Evolutionary conservation across 2,329 filamentous ascomycete species (phyloP).

Genomic region (Alternaria conjuncta): DNA sequence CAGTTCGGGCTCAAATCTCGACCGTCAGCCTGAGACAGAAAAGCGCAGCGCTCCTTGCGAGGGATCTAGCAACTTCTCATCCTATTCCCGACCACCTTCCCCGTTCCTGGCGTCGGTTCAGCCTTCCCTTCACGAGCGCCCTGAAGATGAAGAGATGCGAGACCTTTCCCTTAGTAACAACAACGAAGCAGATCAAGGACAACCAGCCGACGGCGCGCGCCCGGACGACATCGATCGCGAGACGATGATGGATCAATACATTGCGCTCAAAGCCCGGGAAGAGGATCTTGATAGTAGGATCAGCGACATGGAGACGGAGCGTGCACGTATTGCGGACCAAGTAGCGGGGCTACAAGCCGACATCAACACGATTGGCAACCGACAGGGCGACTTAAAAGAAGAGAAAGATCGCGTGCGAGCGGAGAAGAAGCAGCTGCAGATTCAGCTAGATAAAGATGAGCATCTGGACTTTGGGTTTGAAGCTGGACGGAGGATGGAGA

Average conservation of each 20-base stretch:
- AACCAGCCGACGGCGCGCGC: not conserved
- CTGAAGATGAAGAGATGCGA: not conserved
- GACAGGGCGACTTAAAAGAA: not conserved
- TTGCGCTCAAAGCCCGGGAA: not conserved
- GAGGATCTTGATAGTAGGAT: constrained; percentile 3
- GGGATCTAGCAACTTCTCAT: not conserved
- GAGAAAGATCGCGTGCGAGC: not conserved
- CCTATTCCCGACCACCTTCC: not conserved
- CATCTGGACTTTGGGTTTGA: constrained; percentile 9
- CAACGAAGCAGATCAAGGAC: not conserved
- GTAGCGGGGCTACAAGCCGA: not conserved
- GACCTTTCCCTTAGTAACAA: not conserved
- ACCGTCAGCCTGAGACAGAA: not conserved
- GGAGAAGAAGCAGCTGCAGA: not conserved
- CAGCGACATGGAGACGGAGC: not conserved
- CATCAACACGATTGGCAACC: not conserved
- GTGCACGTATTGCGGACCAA: not conserved
- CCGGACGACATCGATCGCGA: not conserved
- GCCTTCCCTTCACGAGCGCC: not conserved
- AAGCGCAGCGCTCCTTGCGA: not conserved
- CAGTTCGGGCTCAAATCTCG: not conserved
- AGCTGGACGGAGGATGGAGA: constrained; percentile 7
- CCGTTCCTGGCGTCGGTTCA: not conserved
- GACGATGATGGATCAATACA: constrained; percentile 4
- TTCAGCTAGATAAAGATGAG: not conserved